phyloP scores from a whole-genome alignment of 768 basidiomycete species.

The Lentinula aciculospora region DNA sequence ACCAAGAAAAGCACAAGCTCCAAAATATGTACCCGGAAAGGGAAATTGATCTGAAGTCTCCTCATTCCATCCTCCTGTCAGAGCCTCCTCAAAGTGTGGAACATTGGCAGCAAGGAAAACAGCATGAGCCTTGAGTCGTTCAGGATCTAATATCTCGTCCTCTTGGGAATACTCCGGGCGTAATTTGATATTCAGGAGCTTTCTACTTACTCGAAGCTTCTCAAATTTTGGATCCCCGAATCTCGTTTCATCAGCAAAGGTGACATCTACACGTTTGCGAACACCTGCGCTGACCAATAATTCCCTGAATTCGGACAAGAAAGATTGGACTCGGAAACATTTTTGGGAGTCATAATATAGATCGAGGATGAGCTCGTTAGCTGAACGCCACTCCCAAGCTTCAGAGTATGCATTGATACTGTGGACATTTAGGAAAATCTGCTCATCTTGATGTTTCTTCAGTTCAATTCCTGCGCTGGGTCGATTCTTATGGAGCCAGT shows the following conservation, averaged over 20 bases:
- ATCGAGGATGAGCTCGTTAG: constrained; percentile 32
- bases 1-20: constrained; percentile 3
- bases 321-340: constrained; percentile 25
- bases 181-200: constrained; percentile 33
- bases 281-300: constrained; percentile 30
- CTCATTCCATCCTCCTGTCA: constrained; percentile 3
- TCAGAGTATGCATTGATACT: constrained; percentile 23
- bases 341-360: constrained; percentile 20
- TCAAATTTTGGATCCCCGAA: constrained; percentile 21
- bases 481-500: constrained; percentile 30
- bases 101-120: constrained; percentile 1
- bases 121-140: constrained; percentile 2
- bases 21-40: constrained; percentile 7
- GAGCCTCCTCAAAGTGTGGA: not conserved
- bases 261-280: constrained; percentile 15
- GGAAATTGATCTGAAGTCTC: not conserved
- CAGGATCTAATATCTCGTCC: not conserved
- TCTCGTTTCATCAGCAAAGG: not conserved
- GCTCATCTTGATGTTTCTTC: constrained; percentile 15
- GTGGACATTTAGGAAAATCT: constrained; percentile 42
- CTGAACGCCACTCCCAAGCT: constrained; percentile 33
- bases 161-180: not conserved
- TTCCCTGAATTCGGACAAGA: constrained; percentile 25
- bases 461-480: constrained; percentile 15
- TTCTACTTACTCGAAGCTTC: constrained; percentile 23